Base-by-base conservation (phyloP, 176 grass and related monocot species). In the Eremochloa ophiuroides region DNA sequence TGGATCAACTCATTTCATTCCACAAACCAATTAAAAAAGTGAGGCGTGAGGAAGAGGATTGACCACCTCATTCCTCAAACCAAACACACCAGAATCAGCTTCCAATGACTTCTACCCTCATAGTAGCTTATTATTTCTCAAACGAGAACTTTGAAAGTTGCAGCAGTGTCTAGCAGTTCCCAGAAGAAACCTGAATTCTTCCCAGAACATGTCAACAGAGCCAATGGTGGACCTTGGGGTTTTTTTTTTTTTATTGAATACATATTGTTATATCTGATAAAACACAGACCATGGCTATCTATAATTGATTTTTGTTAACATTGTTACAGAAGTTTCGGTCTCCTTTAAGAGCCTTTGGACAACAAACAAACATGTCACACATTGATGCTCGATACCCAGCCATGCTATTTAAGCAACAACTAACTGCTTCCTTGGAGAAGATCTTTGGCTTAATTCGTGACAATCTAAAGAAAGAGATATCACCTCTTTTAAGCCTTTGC, bases 391-490 rank as follows among this genome's bases (percentile, higher is more conserved):
- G 76, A 80, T 95, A 95, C 82, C 93, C 93, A 71, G 93, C 93
- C 68, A 88, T 95, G 87, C 73, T 95, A 73, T 95, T 95, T 85
- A 95, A 95, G 76, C 93, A 95, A 88, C 93, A 95, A 80, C 68
- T 95, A 56, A 92, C 87, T 84, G 93, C 90, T 81, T 95, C 85
- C 13, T 83, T 95, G 65, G 93, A 95, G 79, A 95, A 92, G 71
- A 95, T 95, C 38, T 95, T 92, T 75, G 93, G 90, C 56, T 78
- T 95, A 82, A 95, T 95, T 72, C 87, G 90, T 75, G 93, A 95
- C 78, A 92, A 92, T 86, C 84, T 95, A 38, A 95, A 95, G 79
- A 95, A 92, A 84, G 93, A 95, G 79, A 95, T 95, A 90, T 90
- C 90, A 20, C 93, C 93, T 72, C 87, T 92, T 70, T 86, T 94